A percentile compares a stretch with the other conserved stretches of the same genome.
Evolutionary conservation across 2,329 filamentous ascomycete species (phyloP).

Genomic region (Ploettnerulaceae sp.): DNA sequence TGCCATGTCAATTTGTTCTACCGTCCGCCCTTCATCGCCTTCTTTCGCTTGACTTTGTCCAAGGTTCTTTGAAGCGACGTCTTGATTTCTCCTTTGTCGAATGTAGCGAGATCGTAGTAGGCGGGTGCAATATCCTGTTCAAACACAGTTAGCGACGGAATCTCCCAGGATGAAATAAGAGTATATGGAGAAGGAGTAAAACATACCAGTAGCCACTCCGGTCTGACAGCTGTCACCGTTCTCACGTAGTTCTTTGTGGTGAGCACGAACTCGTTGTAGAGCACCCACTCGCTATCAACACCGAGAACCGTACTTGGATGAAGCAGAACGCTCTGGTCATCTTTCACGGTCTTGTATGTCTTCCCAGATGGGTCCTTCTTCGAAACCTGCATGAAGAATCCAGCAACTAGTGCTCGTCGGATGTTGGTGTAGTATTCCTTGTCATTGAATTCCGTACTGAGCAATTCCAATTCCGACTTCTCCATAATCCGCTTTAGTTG

Average conservation of each 20-base stretch:
- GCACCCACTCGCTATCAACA: slow-evolving; percentile 89
- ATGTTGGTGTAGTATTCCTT: slow-evolving; percentile 99
- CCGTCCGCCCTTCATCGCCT: slow-evolving; percentile 30
- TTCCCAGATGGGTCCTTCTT: slow-evolving; percentile 88
- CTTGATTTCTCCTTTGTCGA: slow-evolving; percentile 83
- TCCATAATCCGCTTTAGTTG: slow-evolving; percentile 98
- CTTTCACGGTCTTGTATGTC: slow-evolving; percentile 92
- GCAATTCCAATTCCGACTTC: slow-evolving; percentile 75
- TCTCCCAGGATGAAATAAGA: not conserved
- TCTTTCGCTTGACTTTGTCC: slow-evolving; percentile 56
- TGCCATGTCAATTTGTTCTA: slow-evolving; percentile 8
- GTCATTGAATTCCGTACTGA: slow-evolving; percentile 87
- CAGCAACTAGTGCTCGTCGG: slow-evolving; percentile 80
- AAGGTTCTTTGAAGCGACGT: slow-evolving; percentile 53
- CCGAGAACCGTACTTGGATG: slow-evolving; percentile 89
- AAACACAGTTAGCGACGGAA: slow-evolving; percentile 33
- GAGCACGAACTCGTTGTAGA: slow-evolving; percentile 98
- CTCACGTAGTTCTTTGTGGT: slow-evolving; percentile 98
- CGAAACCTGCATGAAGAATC: slow-evolving; percentile 99
- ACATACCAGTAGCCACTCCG: slow-evolving; percentile 84
- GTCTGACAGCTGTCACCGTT: slow-evolving; percentile 84
- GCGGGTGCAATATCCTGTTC: slow-evolving; percentile 83
- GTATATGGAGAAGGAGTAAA: no score
- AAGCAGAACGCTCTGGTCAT: slow-evolving; percentile 87
- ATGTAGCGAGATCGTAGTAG: slow-evolving; percentile 83